Evolutionary conservation across 495 filamentous ascomycete species (phyloP).

Genomic region (Xylaria bambusicola): DNA sequence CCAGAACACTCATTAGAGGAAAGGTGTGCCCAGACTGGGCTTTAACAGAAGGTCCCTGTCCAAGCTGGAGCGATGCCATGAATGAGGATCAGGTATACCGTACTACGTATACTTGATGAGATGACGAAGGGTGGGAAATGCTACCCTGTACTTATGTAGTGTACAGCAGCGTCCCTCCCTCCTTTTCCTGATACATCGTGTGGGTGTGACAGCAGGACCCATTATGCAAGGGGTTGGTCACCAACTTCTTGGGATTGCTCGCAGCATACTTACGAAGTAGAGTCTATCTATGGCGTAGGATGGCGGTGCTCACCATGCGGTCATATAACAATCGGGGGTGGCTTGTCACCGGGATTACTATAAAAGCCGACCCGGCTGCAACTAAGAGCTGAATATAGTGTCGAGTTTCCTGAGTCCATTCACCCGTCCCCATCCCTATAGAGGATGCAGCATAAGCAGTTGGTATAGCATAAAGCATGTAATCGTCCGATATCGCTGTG

Average conservation of each 20-base stretch:
- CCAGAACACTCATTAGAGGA: background rate
- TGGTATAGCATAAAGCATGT: background rate
- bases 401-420: too few relatives aligned
- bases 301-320: conserved; percentile 4
- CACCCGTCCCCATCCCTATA: background rate
- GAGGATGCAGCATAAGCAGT: background rate
- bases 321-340: conserved; percentile 10
- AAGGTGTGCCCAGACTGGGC: background rate
- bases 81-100: conserved; percentile 8
- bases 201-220: conserved; percentile 32
- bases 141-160: conserved; percentile 10
- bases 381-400: conserved; percentile 13
- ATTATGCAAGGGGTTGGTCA: conserved; percentile 34
- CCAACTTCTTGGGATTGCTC: conserved; percentile 11
- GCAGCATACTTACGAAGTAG: background rate
- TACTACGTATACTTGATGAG: background rate
- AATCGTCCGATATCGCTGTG: conserved; percentile 8
- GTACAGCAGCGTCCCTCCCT: conserved; percentile 4
- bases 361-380: conserved; percentile 4
- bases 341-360: conserved; percentile 11
- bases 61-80: conserved; percentile 6
- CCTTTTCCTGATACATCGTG: conserved; percentile 8
- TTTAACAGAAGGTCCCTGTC: conserved; percentile 14
- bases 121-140: conserved; percentile 15
- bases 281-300: conserved; percentile 8